phyloP scores from a whole-genome alignment of 305 asterid species.

The Nicotiana rustica region DNA sequence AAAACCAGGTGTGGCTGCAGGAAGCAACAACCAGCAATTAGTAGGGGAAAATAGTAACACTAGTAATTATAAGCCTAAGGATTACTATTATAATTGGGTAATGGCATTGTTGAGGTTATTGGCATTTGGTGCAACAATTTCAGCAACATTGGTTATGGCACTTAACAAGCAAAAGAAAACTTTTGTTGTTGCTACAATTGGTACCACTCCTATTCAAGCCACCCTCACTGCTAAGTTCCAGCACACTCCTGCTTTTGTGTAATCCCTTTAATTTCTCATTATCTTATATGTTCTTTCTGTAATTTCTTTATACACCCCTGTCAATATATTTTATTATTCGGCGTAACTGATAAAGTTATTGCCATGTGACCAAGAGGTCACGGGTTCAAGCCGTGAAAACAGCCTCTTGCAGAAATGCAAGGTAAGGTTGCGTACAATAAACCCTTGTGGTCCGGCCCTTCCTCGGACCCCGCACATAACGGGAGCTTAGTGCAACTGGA shows the following conservation, averaged over 20 bases:
- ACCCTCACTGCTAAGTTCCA: constrained; percentile 78
- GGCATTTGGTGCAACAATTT: constrained; percentile 60
- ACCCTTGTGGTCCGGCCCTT: too few relatives aligned
- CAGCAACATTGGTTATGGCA: constrained; percentile 78
- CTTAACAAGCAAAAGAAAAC: constrained; percentile 66
- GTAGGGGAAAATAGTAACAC: constrained; percentile 23
- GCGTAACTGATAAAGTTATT: too few relatives aligned
- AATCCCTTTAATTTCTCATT: constrained; percentile 23
- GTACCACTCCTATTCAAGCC: constrained; percentile 65
- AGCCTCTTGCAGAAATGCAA: too few relatives aligned
- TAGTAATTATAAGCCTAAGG: constrained; percentile 38
- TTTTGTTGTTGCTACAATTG: constrained; percentile 66
- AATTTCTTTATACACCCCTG: too few relatives aligned
- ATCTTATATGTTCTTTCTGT: too few relatives aligned
- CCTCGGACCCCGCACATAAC: too few relatives aligned
- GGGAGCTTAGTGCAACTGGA: too few relatives aligned
- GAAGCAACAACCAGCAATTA: not conserved
- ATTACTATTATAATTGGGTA: constrained; percentile 37
- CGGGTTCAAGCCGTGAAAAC: too few relatives aligned
- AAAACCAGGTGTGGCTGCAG: not conserved
- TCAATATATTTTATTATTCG: too few relatives aligned
- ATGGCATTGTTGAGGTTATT: constrained; percentile 55
- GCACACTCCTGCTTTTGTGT: constrained; percentile 92
- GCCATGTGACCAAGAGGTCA: too few relatives aligned
- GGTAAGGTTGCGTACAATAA: too few relatives aligned